Percentiles rank a stretch among this genome's conserved stretches.
These are phyloP conservation scores for Diaporthe citri DNA, from an alignment of 2,329 filamentous ascomycete genomes.

Conservation along the genomic window DNA sequence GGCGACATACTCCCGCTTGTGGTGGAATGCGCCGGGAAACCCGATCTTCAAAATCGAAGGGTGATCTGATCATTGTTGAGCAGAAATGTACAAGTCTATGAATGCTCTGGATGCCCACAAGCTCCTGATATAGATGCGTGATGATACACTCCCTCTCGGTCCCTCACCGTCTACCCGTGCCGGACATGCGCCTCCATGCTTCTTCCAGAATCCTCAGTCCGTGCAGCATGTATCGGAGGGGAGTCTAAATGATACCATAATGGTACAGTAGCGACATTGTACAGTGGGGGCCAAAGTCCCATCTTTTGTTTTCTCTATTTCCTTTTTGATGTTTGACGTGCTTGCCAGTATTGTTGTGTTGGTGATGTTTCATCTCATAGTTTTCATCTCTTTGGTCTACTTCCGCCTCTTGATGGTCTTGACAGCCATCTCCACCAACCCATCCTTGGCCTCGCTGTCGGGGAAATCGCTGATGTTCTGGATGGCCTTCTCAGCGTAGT, in stretches of 20 bases:
- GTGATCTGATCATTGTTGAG: slow-evolving; percentile 7
- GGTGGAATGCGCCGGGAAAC: not conserved
- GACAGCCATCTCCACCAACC: slow-evolving; percentile 91
- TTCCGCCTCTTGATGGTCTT: slow-evolving; percentile 93
- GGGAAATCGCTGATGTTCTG: slow-evolving; percentile 87
- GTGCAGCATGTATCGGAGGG: slow-evolving; percentile 17
- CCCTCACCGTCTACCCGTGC: not conserved
- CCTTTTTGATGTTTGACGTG: not conserved
- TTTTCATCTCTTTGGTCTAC: slow-evolving; percentile 53
- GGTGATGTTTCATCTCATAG: not conserved
- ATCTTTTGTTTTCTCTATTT: not conserved
- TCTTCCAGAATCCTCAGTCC: slow-evolving; percentile 6
- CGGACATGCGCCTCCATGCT: not conserved
- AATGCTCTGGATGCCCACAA: slow-evolving; percentile 7
- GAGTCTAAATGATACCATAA: slow-evolving; percentile 10
- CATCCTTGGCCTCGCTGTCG: slow-evolving; percentile 93
- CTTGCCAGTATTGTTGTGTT: not conserved
- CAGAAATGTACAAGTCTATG: slow-evolving; percentile 19
- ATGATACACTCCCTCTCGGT: slow-evolving; percentile 22
- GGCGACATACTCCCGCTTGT: not conserved
- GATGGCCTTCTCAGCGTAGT: slow-evolving; percentile 90
- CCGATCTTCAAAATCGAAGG: not conserved
- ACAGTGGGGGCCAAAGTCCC: not conserved
- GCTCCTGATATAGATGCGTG: slow-evolving; percentile 30
- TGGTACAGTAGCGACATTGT: not conserved